Base-by-base conservation (phyloP, 805 yeast genomes). In the Pachysolen tannophilus region DNA sequence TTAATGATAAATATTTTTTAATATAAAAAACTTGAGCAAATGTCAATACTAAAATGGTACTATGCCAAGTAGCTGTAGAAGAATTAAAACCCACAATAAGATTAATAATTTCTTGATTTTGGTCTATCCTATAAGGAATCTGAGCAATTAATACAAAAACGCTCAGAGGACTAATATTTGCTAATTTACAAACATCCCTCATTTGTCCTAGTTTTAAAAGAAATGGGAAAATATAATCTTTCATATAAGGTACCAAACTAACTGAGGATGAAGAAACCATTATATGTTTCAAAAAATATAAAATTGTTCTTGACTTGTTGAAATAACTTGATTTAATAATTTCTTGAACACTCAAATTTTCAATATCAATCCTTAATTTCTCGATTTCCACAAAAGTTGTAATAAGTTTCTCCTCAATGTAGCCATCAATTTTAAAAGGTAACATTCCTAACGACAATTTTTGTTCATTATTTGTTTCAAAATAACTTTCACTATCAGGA, bases 101-200 rank as follows among this genome's bases (percentile, higher is more conserved):
- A 2, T 48, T 48, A 30, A 80, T 40, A 48, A 78, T 45, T 39
- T 53, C 47, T 38, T 65, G 46, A 45, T 73, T 35, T 45, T 73
- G 43, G 39, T 55, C 59, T 11, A 57, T 50, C 26, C 70, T 58
- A 40, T 61, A 70, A 5, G 75, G 63, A 21, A 74, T 48, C 18
- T 65, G 59, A 0, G 79, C 73, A 4, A 81, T 50, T 20, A 58
- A 50, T 13, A 61, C 53, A 42, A 72, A 66, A 16, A 72, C 45
- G 6, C 56, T 47, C 2, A 71, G 63, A 0, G 90, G 82, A 26
- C 67, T 65, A 8, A 82, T 55, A 21, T 68, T 69, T 0, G 80
- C 79, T 38, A 82, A 55, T 44, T 82, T 84, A 44, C 94, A 82
- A 10, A 84, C 84, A 42, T 90, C 97, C 40, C 84, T 77, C 63